These are phyloP conservation scores for Arachnomyces sp. DNA, from an alignment of 2,329 filamentous ascomycete genomes.

Conservation along the genomic window DNA sequence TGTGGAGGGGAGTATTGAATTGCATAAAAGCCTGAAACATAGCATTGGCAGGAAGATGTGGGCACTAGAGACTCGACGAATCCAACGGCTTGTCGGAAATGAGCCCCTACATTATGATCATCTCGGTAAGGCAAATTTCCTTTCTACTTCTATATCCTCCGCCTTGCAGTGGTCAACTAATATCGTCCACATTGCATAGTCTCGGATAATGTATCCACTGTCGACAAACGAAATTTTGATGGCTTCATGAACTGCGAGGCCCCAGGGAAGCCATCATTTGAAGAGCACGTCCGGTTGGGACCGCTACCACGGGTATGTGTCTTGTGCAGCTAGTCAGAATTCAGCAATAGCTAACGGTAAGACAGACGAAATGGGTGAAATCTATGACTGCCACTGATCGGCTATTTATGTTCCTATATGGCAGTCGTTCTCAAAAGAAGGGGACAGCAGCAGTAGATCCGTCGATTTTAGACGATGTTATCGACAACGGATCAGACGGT, in stretches of 20 bases:
- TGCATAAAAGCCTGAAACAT: slow-evolving; percentile 29
- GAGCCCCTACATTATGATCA: slow-evolving; percentile 27
- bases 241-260: slow-evolving; percentile 36
- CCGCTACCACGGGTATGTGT: slow-evolving; percentile 29
- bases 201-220: slow-evolving; percentile 18
- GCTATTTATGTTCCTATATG: slow-evolving; percentile 27
- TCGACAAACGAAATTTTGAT: slow-evolving; percentile 30
- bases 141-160: background rate
- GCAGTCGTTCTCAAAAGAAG: slow-evolving; percentile 14
- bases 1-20: slow-evolving; percentile 34
- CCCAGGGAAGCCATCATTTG: slow-evolving; percentile 25
- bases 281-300: slow-evolving; percentile 30
- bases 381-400: slow-evolving; percentile 27
- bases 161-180: background rate
- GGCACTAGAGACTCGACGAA: slow-evolving; percentile 34
- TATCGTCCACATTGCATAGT: slow-evolving; percentile 16
- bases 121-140: slow-evolving; percentile 23
- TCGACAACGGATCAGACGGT: slow-evolving; percentile 7
- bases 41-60: slow-evolving; percentile 36
- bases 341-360: slow-evolving; percentile 14
- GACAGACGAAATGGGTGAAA: slow-evolving; percentile 29
- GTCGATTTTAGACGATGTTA: background rate
- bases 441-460: background rate
- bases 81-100: slow-evolving; percentile 32
- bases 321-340: background rate